Conservation (phyloP, 2,329 filamentous ascomycete genomes). For the Ophiostoma sp. region DNA sequence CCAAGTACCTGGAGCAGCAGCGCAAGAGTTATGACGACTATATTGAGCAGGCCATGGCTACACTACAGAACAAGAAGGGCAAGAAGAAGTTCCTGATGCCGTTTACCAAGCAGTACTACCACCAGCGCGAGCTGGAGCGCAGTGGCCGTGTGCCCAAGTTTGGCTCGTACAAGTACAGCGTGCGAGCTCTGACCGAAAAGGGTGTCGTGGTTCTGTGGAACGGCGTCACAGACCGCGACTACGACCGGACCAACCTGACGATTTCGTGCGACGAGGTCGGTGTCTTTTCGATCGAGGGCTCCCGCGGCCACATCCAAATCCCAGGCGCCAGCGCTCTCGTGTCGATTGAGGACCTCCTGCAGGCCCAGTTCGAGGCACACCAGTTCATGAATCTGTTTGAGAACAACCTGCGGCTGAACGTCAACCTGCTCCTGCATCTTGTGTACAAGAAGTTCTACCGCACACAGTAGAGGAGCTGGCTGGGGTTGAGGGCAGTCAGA, state of each 20-base stretch:
- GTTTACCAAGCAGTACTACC: constrained; percentile 98
- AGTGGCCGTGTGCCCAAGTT: constrained; percentile 94
- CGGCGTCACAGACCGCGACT: constrained; percentile 74
- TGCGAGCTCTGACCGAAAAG: constrained; percentile 81
- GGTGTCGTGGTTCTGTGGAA: constrained; percentile 91
- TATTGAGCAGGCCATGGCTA: constrained; percentile 97
- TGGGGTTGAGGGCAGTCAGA: background rate
- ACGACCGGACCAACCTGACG: constrained; percentile 88
- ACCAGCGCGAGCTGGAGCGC: constrained; percentile 90
- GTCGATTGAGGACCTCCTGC: constrained; percentile 85
- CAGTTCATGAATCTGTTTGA: constrained; percentile 96
- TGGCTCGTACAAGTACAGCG: constrained; percentile 95
- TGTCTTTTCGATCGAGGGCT: constrained; percentile 87
- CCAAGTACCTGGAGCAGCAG: constrained; percentile 87
- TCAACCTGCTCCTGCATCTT: constrained; percentile 92
- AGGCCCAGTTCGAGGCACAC: constrained; percentile 94
- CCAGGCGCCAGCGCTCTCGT: constrained; percentile 85
- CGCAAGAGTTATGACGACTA: constrained; percentile 98
- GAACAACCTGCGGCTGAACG: constrained; percentile 77
- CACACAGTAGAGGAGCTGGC: constrained; percentile 45
- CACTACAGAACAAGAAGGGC: constrained; percentile 92
- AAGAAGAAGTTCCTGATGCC: constrained; percentile 92
- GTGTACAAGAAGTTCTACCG: constrained; percentile 98
- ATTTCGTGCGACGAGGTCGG: constrained; percentile 92
- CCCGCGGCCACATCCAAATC: constrained; percentile 88